Evolutionary conservation across 2,329 filamentous ascomycete species (phyloP), one percentile per base, ranked within the genome.

Genomic region (Curvularia hawaiiensis): DNA sequence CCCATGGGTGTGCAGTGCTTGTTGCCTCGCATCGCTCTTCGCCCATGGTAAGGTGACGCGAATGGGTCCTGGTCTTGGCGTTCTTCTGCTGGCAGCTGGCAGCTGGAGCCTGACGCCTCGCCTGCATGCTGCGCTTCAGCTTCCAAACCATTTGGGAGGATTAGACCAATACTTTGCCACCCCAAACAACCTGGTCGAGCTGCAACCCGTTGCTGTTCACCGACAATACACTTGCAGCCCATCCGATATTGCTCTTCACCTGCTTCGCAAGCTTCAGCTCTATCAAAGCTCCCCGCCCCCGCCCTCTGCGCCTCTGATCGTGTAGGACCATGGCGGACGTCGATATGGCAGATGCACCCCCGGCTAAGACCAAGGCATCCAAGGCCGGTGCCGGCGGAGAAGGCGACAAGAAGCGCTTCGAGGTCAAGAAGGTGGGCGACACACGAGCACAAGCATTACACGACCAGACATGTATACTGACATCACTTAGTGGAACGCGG

Each of bases 361-460:
- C 79, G 26, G 67, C 71, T 54, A 85, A 87, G 78, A 73, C 78
- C 44, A 86, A 85, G 75, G 80, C 63, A 18, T 63, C 78, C 62
- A 82, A 79, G 75, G 79, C 81, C 20, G 79, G 79, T 18, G 79
- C 82, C 26, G 90, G 84, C 58, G 70, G 71, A 58, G 78, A 78
- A 16, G 65, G 66, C 38, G 90, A 94, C 64, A 97, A 96, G 86
- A 96, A 97, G 83, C 90, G 91, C 65, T 99, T 99, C 67, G 95
- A 99, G 77, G 94, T 99, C 62, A 99, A 99, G 82, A 99, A 99
- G 90, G 95, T 96, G 78, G 61, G 77, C 54, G 24, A 18, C 44
- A 57, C 50, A 54, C 24, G 38, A 49, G 30, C 45, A 33, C 24
- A 14, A 44, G 4, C 40, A 46, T 12, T 11, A 31, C 20, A 24